Percentiles rank a stretch among this genome's conserved stretches.
These are phyloP conservation scores for Ceratobasidium sp. DNA, from an alignment of 1,284 basidiomycete genomes.

Conservation along the genomic window DNA sequence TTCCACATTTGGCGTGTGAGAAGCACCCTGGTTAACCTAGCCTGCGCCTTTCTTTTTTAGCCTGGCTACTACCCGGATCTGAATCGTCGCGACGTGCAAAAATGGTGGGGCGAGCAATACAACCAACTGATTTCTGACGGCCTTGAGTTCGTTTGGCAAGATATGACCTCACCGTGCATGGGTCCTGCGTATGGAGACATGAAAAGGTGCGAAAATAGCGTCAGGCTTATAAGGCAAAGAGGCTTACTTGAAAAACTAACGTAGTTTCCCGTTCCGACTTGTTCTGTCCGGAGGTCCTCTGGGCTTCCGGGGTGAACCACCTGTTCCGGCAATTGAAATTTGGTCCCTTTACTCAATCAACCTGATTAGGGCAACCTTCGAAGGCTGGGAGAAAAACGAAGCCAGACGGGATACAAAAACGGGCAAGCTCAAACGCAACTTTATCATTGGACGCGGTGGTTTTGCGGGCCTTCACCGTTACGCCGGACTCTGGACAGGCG, in stretches of 20 bases:
- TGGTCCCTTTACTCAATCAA: constrained; percentile 45
- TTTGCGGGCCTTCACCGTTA: constrained; percentile 41
- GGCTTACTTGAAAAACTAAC: not conserved
- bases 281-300: not conserved
- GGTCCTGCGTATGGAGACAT: constrained; percentile 44
- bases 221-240: not conserved
- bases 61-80: constrained; percentile 46
- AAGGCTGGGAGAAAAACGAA: constrained; percentile 23
- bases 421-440: constrained; percentile 25
- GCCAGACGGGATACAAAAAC: too few species aligned
- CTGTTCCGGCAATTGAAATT: constrained; percentile 26
- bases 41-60: constrained; percentile 1
- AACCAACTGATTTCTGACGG: constrained; percentile 35
- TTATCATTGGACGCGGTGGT: constrained; percentile 45
- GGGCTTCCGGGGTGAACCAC: not conserved
- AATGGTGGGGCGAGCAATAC: constrained; percentile 45
- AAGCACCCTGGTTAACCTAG: not conserved
- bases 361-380: constrained; percentile 44
- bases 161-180: constrained; percentile 46
- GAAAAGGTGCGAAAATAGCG: constrained; percentile 5
- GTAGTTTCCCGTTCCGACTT: constrained; percentile 44
- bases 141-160: constrained; percentile 47
- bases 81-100: constrained; percentile 37
- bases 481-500: constrained; percentile 46
- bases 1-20: not conserved